Conservation (phyloP, 1,139 yeast species). For the Geotrichum candidum region DNA sequence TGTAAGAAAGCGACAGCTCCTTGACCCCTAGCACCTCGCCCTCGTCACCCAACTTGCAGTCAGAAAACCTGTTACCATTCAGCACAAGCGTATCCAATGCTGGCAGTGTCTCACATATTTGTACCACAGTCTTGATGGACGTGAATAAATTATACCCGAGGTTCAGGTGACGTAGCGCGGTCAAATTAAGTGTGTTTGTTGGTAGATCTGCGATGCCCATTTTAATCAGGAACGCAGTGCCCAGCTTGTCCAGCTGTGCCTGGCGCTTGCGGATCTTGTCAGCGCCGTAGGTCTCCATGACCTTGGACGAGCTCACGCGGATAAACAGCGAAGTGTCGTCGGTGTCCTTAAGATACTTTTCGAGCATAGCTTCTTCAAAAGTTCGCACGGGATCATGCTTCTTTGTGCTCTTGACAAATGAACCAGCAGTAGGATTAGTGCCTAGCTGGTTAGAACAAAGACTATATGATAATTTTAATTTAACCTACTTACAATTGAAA, state of each 20-base stretch:
- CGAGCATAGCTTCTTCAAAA: constrained; percentile 47
- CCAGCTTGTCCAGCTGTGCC: constrained; percentile 42
- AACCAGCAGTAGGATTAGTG: constrained; percentile 43
- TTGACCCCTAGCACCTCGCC: constrained; percentile 20
- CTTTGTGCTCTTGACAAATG: constrained; percentile 55
- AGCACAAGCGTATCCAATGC: constrained; percentile 44
- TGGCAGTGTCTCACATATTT: constrained; percentile 38
- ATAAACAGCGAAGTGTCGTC: constrained; percentile 22
- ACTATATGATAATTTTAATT: not conserved
- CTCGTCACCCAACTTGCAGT: not conserved
- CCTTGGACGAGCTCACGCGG: constrained; percentile 42
- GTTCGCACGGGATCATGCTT: constrained; percentile 30
- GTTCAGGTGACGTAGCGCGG: constrained; percentile 45
- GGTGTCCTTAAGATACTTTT: constrained; percentile 42
- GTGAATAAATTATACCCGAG: constrained; percentile 55
- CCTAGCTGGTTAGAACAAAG: not conserved
- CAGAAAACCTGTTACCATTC: constrained; percentile 55
- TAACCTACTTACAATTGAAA: constrained; percentile 34
- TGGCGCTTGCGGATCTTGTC: constrained; percentile 48
- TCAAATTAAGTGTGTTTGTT: constrained; percentile 21
- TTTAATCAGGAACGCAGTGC: constrained; percentile 29
- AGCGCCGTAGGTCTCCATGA: constrained; percentile 60
- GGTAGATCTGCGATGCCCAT: constrained; percentile 7
- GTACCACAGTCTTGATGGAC: constrained; percentile 39
- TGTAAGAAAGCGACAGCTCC: constrained; percentile 37